Evolutionary conservation across 805 yeast genomes (phyloP), one percentile per base, ranked within the genome.

Genomic region (Candida coquimbonensis): DNA sequence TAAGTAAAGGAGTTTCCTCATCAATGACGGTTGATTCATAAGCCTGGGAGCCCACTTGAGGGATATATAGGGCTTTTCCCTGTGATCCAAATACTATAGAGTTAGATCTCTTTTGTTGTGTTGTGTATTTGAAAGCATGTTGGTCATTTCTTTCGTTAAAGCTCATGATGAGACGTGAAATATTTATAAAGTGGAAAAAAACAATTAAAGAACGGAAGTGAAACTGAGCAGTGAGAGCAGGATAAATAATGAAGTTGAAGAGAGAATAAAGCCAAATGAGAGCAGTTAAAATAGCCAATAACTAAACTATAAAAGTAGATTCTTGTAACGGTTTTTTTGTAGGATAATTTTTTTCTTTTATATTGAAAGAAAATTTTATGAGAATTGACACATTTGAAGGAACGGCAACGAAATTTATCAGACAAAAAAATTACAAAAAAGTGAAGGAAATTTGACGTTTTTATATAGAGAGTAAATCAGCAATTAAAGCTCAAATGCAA

Each of bases 401-500:
- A 17, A 38, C 48, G 48, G 40, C 48, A 37, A 17, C 36, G 25
- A 17, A 19, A 25, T 19, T 17, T 9, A 25, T 8, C 4, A 14
- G 21, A n/a, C 19, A 17, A 17, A 26, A 13, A 6, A 19, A 3
- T 21, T 5, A 21, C 24, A 21, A 36, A 36, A 36, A 36, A 36
- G 25, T 11, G 17, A 34, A 34, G 12, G 16, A 34, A 16, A 34
- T n/a, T 34, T 16, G 21, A 34, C 17, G 14, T 19, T n/a, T 34
- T 34, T 34, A 9, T 8, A n/a, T 14, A 7, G 14, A 19, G 14
- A 35, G 3, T 9, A 11, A 12, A 11, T 35, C 9, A 17, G 4
- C 3, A 32, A 21, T 42, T 35, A 38, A n/a, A 35, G 31, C 31
- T 29, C 29, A 17, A 80, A 76, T 2, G 78, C 77, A 16, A 77